Percentiles rank a stretch among this genome's conserved stretches.
Evolutionary conservation across 805 yeast species (phyloP).

Genomic region (Pichia pseudocactophila): DNA sequence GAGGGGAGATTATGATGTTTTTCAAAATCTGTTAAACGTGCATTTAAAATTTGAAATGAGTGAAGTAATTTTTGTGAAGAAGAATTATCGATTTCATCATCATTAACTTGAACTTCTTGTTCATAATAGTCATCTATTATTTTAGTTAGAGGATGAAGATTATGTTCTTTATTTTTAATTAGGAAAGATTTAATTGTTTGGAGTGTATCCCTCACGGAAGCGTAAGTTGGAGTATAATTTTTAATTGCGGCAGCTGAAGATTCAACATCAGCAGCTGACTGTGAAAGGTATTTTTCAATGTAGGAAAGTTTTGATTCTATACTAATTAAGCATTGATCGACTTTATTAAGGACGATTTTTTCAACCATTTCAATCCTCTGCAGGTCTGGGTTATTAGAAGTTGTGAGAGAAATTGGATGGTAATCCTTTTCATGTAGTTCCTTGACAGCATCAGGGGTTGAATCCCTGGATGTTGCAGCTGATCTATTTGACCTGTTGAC

Average conservation of each 20-base stretch:
- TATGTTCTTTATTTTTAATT: constrained; percentile 18
- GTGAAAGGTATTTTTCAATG: constrained; percentile 22
- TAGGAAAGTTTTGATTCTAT: constrained; percentile 23
- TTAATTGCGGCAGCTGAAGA: constrained; percentile 5
- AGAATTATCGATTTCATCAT: not conserved
- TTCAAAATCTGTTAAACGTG: constrained; percentile 33
- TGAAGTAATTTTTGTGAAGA: constrained; percentile 26
- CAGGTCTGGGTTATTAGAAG: not conserved
- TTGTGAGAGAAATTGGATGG: not conserved
- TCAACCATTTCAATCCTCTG: constrained; percentile 15
- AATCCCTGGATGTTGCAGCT: not conserved
- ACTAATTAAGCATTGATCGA: constrained; percentile 23
- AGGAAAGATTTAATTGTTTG: constrained; percentile 17
- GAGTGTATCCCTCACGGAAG: constrained; percentile 20
- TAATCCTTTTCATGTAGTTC: not conserved
- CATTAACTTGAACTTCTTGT: constrained; percentile 1
- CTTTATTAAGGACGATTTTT: constrained; percentile 20
- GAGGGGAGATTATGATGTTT: constrained; percentile 24
- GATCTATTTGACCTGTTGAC: not conserved
- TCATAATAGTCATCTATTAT: constrained; percentile 26
- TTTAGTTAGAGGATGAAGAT: constrained; percentile 22
- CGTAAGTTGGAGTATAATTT: constrained; percentile 13
- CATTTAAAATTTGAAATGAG: constrained; percentile 32
- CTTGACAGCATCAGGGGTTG: not conserved
- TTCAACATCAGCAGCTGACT: constrained; percentile 11